Base-by-base conservation (phyloP, 805 yeast genomes). In the Cyberlindnera mississippiensis region DNA sequence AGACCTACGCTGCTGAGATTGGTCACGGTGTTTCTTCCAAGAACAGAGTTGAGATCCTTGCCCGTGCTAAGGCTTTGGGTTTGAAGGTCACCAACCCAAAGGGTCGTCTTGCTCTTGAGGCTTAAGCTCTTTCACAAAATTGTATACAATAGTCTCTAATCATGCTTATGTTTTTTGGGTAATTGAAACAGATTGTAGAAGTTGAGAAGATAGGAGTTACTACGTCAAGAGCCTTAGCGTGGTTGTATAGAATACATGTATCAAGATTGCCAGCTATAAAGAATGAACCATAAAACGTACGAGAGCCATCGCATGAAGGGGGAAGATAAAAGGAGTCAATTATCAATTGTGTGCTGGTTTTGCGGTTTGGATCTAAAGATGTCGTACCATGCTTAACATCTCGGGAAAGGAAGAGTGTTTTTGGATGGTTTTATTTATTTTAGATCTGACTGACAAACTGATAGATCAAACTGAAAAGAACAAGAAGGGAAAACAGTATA, bases 1-100 rank as follows among this genome's bases (percentile, higher is more conserved):
- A 85, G 81, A 78, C 96, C 64, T 93, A 87, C 76, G 99, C 99
- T 72, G 99, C 99, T 72, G 99, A 93, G 82, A 93, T 93, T 66
- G 96, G 98, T 64, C 96, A 88, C 90, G 87, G 85, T 73, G 93
- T 93, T 62, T 90, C 98, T 63, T 87, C 98, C 62, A 90, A 81
- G 80, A 90, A 93, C 93, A 89, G 99, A 82, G 90, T 90, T 68
- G 90, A 77, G 67, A 87, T 93, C 63, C 80, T 93, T 64, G 83
- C 95, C 63, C 89, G 87, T 78, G 99, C 99, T 67, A 91, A 89
- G 84, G 87, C 95, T 72, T 79, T 89, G 66, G 98, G 98, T 77
- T 80, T 93, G 69, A 90, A 89, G 83, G 96, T 93, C 67, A 93
- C 99, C 82, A 93, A 93, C 80, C 95, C 97, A 70, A 81, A 87